These are phyloP conservation scores for Fusarium sp. DNA, from an alignment of 2,329 filamentous ascomycete genomes.

Conservation along the genomic window DNA sequence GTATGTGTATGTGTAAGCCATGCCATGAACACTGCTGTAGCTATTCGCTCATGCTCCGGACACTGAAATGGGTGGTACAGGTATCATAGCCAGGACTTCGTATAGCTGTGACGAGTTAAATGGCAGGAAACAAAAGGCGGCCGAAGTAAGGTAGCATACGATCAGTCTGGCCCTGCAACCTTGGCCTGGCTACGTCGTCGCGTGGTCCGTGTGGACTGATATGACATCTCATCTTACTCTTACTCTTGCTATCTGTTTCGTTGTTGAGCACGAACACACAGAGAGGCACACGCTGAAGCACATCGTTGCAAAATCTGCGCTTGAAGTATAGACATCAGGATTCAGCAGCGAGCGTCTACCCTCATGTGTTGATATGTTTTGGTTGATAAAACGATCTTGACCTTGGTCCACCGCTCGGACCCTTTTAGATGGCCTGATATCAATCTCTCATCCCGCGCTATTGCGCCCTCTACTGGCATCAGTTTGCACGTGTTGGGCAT, in stretches of 20 bases:
- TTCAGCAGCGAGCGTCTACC: background rate
- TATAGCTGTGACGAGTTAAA: slow-evolving; percentile 18
- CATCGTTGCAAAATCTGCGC: background rate
- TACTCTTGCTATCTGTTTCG: background rate
- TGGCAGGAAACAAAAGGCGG: slow-evolving; percentile 14
- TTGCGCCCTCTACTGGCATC: slow-evolving; percentile 8
- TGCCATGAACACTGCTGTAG: slow-evolving; percentile 14
- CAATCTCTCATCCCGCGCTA: slow-evolving; percentile 4
- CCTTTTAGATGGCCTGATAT: slow-evolving; percentile 7
- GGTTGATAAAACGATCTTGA: background rate
- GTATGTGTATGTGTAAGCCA: background rate
- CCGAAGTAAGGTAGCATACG: background rate
- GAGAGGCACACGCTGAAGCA: background rate
- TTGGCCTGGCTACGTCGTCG: background rate
- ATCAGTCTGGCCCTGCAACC: background rate
- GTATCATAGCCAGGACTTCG: background rate
- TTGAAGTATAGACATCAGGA: background rate
- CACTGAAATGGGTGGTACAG: background rate
- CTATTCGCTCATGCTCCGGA: slow-evolving; percentile 10
- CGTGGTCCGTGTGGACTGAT: slow-evolving; percentile 8
- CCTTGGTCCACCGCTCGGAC: slow-evolving; percentile 18
- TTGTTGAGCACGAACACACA: background rate
- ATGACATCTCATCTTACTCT: background rate
- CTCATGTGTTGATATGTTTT: background rate
- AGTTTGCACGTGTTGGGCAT: slow-evolving; percentile 29